Percentiles rank a stretch among this genome's conserved stretches.
These are phyloP conservation scores for Fusarium sulawesiense DNA, from an alignment of 2,329 filamentous ascomycete genomes.

Conservation along the genomic window DNA sequence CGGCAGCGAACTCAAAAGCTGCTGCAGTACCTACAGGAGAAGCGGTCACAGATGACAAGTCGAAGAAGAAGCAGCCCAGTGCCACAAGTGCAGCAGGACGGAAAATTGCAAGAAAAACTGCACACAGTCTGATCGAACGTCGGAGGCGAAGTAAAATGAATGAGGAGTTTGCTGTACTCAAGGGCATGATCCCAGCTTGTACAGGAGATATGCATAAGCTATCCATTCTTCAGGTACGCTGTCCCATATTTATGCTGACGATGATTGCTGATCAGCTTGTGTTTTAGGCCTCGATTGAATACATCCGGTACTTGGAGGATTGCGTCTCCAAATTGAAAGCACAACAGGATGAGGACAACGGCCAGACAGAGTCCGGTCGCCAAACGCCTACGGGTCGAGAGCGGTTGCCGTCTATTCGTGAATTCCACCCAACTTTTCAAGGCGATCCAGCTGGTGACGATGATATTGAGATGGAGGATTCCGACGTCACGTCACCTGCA, in stretches of 20 bases:
- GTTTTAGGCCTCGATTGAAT: constrained; percentile 89
- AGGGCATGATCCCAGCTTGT: constrained; percentile 95
- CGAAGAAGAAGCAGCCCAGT: constrained; percentile 82
- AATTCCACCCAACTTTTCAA: constrained; percentile 57
- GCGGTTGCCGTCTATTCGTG: constrained; percentile 52
- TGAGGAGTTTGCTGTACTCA: constrained; percentile 93
- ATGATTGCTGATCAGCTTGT: constrained; percentile 17
- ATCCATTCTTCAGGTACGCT: constrained; percentile 86
- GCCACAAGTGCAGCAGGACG: constrained; percentile 86
- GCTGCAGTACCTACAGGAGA: constrained; percentile 36
- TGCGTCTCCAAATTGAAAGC: constrained; percentile 85
- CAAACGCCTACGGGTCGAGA: constrained; percentile 45
- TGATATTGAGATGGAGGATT: constrained; percentile 72
- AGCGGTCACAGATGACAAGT: constrained; percentile 41
- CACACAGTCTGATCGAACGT: constrained; percentile 94
- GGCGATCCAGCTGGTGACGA: constrained; percentile 50
- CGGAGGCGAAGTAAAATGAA: constrained; percentile 97
- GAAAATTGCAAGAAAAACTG: constrained; percentile 95
- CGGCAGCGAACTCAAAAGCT: constrained; percentile 37
- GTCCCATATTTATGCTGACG: background rate
- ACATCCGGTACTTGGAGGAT: constrained; percentile 91
- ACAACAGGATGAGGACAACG: constrained; percentile 55
- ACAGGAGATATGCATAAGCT: constrained; percentile 98
- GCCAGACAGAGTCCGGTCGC: constrained; percentile 44
- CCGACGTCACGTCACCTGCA: constrained; percentile 61